phyloP scores from a whole-genome alignment of 306 rosid genomes.

The Lathyrus tuberosus region DNA sequence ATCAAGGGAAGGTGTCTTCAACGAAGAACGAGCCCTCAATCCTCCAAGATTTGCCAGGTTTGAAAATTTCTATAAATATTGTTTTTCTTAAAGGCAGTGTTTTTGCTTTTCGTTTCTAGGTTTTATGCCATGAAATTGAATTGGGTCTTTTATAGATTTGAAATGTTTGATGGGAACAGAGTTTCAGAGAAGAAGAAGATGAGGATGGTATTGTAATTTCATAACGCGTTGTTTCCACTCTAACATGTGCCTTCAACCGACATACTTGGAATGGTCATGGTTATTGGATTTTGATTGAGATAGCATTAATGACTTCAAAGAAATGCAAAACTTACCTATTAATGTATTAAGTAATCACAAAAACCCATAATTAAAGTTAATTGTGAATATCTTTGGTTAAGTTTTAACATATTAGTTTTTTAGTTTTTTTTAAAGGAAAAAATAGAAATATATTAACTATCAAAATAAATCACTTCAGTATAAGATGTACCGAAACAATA shows the following conservation, averaged over 20 bases:
- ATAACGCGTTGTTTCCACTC: not conserved
- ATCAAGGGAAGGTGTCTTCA: slow-evolving; percentile 59
- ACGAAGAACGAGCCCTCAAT: slow-evolving; percentile 81
- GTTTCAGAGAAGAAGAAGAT: not conserved
- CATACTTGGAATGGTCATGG: slow-evolving; percentile 10
- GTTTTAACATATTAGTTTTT: too few species aligned
- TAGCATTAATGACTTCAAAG: not conserved
- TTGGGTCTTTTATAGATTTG: not conserved
- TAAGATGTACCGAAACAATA: too few species aligned
- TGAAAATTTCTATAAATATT: slow-evolving; percentile 4
- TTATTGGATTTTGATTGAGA: not conserved
- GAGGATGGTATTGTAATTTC: not conserved
- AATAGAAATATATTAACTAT: too few species aligned
- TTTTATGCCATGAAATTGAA: slow-evolving; percentile 33
- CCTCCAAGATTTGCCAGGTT: slow-evolving; percentile 85
- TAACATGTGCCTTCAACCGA: slow-evolving; percentile 8
- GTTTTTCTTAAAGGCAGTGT: not conserved
- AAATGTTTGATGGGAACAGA: not conserved
- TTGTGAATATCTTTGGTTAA: too few species aligned
- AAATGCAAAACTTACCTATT: not conserved
- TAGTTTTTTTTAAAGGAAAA: too few species aligned
- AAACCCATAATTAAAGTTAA: too few species aligned
- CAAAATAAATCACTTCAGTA: too few species aligned
- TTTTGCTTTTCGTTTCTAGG: not conserved
- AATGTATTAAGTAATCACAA: not conserved